A percentile compares a stretch with the other conserved stretches of the same genome.
phyloP scores from a whole-genome alignment of 768 basidiomycete species.

The Hygrophorus pudorinus region DNA sequence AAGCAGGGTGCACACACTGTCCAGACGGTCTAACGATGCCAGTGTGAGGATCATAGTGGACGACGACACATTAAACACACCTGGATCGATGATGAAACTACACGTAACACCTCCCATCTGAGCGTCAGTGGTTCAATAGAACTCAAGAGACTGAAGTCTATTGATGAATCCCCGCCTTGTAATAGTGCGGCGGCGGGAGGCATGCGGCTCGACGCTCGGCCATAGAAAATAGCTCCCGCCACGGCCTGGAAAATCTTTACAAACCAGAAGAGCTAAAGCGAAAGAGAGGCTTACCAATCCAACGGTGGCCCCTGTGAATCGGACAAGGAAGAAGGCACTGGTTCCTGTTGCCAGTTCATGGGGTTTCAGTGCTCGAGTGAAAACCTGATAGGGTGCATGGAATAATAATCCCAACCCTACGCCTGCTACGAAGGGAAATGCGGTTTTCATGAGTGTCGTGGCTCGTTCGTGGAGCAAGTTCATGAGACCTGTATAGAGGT shows the following conservation, averaged over 20 bases:
- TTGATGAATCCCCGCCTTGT: constrained; percentile 31
- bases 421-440: constrained; percentile 65
- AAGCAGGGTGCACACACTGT: constrained; percentile 61
- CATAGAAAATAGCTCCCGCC: constrained; percentile 66
- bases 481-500: constrained; percentile 47
- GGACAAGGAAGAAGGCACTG: constrained; percentile 79
- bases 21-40: constrained; percentile 52
- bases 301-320: constrained; percentile 78
- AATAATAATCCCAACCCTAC: constrained; percentile 77
- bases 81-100: constrained; percentile 54
- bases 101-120: constrained; percentile 35
- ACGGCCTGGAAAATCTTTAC: constrained; percentile 41
- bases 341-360: constrained; percentile 69
- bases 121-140: constrained; percentile 35
- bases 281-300: constrained; percentile 49
- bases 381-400: constrained; percentile 78
- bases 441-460: constrained; percentile 29
- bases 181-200: constrained; percentile 35
- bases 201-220: constrained; percentile 35
- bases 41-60: not conserved
- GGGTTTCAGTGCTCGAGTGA: constrained; percentile 54
- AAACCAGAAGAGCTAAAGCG: constrained; percentile 1
- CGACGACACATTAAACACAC: constrained; percentile 23
- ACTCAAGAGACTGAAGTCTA: constrained; percentile 44
- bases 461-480: constrained; percentile 49